Evolutionary conservation across 2,329 filamentous ascomycete genomes (phyloP).

Genomic region (Ambrosiella cleistominuta): DNA sequence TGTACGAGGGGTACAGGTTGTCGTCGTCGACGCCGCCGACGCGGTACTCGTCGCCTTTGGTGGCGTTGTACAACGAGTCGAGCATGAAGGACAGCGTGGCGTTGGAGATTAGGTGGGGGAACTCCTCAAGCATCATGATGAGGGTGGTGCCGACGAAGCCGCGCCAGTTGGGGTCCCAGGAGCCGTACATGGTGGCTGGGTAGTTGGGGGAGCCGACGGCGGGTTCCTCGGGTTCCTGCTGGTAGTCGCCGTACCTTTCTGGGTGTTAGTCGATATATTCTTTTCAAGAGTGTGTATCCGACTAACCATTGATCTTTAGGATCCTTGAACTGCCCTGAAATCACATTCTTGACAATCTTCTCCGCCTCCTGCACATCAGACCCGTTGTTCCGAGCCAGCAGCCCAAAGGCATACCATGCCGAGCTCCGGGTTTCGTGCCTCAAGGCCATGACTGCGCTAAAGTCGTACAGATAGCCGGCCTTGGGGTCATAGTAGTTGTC

Average conservation of each 20-base stretch:
- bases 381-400: conserved; percentile 35
- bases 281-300: conserved; percentile 12
- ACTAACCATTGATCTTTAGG: conserved; percentile 31
- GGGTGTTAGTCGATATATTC: conserved; percentile 11
- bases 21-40: conserved; percentile 42
- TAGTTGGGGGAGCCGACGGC: conserved; percentile 35
- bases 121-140: conserved; percentile 42
- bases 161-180: conserved; percentile 48
- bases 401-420: conserved; percentile 40
- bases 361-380: conserved; percentile 32
- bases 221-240: conserved; percentile 38
- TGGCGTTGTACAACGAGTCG: conserved; percentile 35
- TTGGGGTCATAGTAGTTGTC: conserved; percentile 35
- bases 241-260: conserved; percentile 29
- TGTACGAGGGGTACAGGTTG: conserved; percentile 45
- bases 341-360: conserved; percentile 36
- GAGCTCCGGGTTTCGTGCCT: conserved; percentile 39
- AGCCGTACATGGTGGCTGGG: conserved; percentile 32
- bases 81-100: conserved; percentile 28
- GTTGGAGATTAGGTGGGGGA: conserved; percentile 26
- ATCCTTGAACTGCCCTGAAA: conserved; percentile 34
- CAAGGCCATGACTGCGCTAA: conserved; percentile 26
- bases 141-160: conserved; percentile 44
- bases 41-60: conserved; percentile 41
- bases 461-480: conserved; percentile 35